phyloP scores from a whole-genome alignment of 1,139 yeast species.

The Yamadazyma trypodendri region DNA sequence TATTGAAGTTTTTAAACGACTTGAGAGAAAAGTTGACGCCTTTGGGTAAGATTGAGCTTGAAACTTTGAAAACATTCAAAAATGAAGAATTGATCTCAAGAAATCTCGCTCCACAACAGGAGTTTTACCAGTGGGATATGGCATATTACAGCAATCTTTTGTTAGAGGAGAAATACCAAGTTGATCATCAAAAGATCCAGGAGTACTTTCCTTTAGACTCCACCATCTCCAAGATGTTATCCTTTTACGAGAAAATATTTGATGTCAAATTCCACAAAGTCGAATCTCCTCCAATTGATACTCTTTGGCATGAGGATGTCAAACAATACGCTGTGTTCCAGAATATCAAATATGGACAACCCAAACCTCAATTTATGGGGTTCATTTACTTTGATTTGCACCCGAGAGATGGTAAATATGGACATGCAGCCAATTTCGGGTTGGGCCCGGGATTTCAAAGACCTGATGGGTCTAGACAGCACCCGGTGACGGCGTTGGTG shows the following conservation, averaged over 20 bases:
- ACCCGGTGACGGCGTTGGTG: conserved; percentile 75
- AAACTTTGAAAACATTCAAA: conserved; percentile 51
- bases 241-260: conserved; percentile 66
- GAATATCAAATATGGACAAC: conserved; percentile 38
- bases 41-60: conserved; percentile 56
- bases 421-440: conserved; percentile 84
- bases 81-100: conserved; percentile 46
- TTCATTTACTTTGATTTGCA: conserved; percentile 79
- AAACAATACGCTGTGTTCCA: conserved; percentile 75
- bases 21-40: conserved; percentile 57
- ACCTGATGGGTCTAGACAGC: conserved; percentile 48
- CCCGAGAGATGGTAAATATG: conserved; percentile 83
- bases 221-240: conserved; percentile 66
- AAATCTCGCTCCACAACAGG: conserved; percentile 39
- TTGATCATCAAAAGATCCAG: conserved; percentile 68
- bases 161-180: conserved; percentile 65
- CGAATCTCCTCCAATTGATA: conserved; percentile 28
- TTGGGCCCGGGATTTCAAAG: conserved; percentile 59
- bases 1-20: conserved; percentile 59
- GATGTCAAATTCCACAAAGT: conserved; percentile 63
- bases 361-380: conserved; percentile 55
- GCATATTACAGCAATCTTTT: conserved; percentile 62
- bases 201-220: conserved; percentile 76
- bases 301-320: conserved; percentile 75
- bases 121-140: conserved; percentile 72